Percentiles rank a stretch among this genome's conserved stretches.
Conservation (phyloP, 257 asterid species). For the Solanum bukasovii region DNA sequence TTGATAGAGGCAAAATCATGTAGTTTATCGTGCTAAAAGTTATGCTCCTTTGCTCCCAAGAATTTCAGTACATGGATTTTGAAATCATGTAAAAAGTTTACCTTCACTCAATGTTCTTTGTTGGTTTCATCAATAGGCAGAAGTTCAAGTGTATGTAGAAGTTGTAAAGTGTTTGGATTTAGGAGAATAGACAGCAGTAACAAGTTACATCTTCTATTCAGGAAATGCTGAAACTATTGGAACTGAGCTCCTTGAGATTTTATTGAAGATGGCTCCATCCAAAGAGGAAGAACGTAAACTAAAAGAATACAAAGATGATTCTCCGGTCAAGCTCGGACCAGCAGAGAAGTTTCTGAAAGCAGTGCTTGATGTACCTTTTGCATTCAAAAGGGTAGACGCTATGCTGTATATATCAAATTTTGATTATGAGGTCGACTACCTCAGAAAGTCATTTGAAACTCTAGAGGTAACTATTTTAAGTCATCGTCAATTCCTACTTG, state of each 20-base stretch:
- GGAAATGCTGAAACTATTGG: constrained; percentile 18
- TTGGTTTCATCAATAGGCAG: not conserved
- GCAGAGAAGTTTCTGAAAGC: constrained; percentile 18
- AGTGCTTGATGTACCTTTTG: constrained; percentile 17
- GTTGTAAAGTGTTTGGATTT: not conserved
- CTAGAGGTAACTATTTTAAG: constrained; percentile 5
- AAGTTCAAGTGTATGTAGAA: not conserved
- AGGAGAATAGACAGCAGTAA: not conserved
- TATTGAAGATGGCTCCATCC: constrained; percentile 18
- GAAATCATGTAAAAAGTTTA: not conserved
- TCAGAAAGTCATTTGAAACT: constrained; percentile 14
- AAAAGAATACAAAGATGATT: constrained; percentile 17
- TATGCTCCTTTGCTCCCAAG: not conserved
- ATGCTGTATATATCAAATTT: constrained; percentile 17
- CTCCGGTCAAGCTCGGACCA: constrained; percentile 13
- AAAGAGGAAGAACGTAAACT: constrained; percentile 18
- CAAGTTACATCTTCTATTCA: not conserved
- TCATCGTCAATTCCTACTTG: not conserved
- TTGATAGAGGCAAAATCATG: not conserved
- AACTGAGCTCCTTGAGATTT: constrained; percentile 17
- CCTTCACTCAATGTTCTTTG: not conserved
- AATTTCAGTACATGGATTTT: not conserved
- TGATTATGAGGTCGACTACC: constrained; percentile 14
- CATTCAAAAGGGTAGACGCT: constrained; percentile 14
- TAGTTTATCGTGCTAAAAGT: not conserved